Evolutionary conservation across 176 grass and related monocot species (phyloP).

Genomic region (Neostapfia colusana): DNA sequence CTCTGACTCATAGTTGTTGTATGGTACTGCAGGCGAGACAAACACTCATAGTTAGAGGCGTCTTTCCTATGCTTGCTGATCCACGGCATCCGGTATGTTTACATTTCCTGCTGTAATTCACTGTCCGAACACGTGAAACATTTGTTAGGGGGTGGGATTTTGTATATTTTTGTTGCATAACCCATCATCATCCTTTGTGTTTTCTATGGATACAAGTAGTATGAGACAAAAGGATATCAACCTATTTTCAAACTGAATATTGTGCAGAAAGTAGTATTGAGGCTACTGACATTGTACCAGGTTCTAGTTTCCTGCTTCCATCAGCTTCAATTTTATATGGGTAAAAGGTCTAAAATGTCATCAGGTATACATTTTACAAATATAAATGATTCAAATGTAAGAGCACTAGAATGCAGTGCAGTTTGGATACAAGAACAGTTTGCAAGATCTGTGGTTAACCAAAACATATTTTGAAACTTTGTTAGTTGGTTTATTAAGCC

Average conservation of each 20-base stretch:
- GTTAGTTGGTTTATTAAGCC: background rate
- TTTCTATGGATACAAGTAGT: background rate
- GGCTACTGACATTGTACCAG: background rate
- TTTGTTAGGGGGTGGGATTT: background rate
- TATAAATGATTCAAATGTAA: background rate
- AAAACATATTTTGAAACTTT: background rate
- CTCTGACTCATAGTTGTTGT: constrained; percentile 29
- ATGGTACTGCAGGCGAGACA: constrained; percentile 81
- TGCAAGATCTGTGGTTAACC: background rate
- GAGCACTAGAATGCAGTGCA: background rate
- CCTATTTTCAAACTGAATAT: background rate
- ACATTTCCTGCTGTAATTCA: constrained; percentile 11
- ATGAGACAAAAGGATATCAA: background rate
- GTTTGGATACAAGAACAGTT: background rate
- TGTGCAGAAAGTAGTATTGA: background rate
- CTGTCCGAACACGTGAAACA: background rate
- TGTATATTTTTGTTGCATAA: constrained; percentile 2
- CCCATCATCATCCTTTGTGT: constrained; percentile 7
- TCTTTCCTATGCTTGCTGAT: constrained; percentile 99
- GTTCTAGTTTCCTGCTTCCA: background rate
- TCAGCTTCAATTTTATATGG: background rate
- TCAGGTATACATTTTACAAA: background rate
- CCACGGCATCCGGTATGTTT: constrained; percentile 91
- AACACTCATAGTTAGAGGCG: constrained; percentile 91
- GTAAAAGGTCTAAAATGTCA: background rate